phyloP scores from a whole-genome alignment of 2,329 filamentous ascomycete species.

The Metarhizium album region DNA sequence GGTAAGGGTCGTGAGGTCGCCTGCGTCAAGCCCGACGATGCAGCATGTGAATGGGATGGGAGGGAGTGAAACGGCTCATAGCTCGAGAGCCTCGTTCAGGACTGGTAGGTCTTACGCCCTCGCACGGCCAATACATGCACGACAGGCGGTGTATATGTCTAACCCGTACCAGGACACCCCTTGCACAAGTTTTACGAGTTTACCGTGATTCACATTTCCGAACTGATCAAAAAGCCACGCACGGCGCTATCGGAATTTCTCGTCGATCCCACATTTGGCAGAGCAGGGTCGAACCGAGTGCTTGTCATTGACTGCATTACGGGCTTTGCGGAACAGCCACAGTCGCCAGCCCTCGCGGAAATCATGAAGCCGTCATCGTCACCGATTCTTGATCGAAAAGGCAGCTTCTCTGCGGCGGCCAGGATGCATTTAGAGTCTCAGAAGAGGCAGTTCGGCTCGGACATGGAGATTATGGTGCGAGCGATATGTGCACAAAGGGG shows the following conservation, averaged over 20 bases:
- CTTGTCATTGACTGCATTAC: slow-evolving; percentile 56
- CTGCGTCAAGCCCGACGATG: slow-evolving; percentile 45
- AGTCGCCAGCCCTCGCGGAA: slow-evolving; percentile 36
- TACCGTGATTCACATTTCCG: slow-evolving; percentile 46
- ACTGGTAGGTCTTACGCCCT: slow-evolving; percentile 25
- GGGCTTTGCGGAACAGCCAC: slow-evolving; percentile 34
- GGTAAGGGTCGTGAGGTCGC: slow-evolving; percentile 47
- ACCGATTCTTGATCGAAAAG: slow-evolving; percentile 22
- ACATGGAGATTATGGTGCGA: slow-evolving; percentile 59
- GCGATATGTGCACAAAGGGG: slow-evolving; percentile 65
- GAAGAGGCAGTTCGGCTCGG: slow-evolving; percentile 48
- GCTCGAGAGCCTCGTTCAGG: slow-evolving; percentile 34
- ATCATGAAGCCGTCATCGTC: slow-evolving; percentile 17
- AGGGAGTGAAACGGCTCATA: slow-evolving; percentile 30
- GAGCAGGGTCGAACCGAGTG: slow-evolving; percentile 26
- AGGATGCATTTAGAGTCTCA: slow-evolving; percentile 47
- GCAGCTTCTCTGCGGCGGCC: slow-evolving; percentile 31
- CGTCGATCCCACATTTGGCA: slow-evolving; percentile 20
- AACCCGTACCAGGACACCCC: slow-evolving; percentile 39
- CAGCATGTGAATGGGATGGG: slow-evolving; percentile 44
- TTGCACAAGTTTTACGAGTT: slow-evolving; percentile 54
- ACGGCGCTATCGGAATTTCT: slow-evolving; percentile 38
- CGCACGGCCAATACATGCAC: neutral
- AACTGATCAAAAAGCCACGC: slow-evolving; percentile 38
- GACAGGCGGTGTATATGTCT: neutral